Evolutionary conservation across 768 basidiomycete genomes (phyloP).

Genomic region (Psilocybe tampanensis): DNA sequence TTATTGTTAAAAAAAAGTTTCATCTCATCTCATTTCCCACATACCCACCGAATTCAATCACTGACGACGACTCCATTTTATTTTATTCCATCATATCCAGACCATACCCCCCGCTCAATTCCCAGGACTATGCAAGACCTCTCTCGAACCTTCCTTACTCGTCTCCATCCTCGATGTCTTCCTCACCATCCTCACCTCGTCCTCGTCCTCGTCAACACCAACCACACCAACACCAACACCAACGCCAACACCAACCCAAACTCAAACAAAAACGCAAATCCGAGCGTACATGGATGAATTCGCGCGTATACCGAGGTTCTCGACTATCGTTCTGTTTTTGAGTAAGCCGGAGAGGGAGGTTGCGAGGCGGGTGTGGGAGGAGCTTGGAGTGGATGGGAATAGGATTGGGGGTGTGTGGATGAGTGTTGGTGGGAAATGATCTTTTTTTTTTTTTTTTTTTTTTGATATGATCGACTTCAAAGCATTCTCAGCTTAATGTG

Average conservation of each 20-base stretch:
- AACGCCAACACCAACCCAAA: too few relatives aligned
- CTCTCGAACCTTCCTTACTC: constrained; percentile 68
- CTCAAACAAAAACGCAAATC: constrained; percentile 16
- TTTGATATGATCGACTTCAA: too few relatives aligned
- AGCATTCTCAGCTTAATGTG: too few relatives aligned
- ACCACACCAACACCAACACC: background rate
- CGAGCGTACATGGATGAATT: constrained; percentile 56
- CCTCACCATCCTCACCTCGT: constrained; percentile 25
- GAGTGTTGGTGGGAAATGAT: constrained; percentile 9
- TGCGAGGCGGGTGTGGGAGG: constrained; percentile 48
- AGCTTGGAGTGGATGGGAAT: constrained; percentile 31
- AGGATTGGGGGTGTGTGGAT: constrained; percentile 27
- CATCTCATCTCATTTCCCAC: too few relatives aligned
- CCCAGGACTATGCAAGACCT: constrained; percentile 66
- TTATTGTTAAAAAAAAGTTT: too few relatives aligned
- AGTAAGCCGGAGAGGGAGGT: constrained; percentile 53
- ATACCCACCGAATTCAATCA: too few relatives aligned
- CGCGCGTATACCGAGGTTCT: constrained; percentile 59
- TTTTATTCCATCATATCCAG: constrained; percentile 31
- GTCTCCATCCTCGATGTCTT: constrained; percentile 60
- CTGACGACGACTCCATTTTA: background rate
- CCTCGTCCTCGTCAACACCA: background rate
- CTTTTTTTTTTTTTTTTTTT: too few relatives aligned
- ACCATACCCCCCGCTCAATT: constrained; percentile 55
- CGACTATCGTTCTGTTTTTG: constrained; percentile 65